phyloP scores from a whole-genome alignment of 768 basidiomycete genomes.

The Mrakia blollopis region DNA sequence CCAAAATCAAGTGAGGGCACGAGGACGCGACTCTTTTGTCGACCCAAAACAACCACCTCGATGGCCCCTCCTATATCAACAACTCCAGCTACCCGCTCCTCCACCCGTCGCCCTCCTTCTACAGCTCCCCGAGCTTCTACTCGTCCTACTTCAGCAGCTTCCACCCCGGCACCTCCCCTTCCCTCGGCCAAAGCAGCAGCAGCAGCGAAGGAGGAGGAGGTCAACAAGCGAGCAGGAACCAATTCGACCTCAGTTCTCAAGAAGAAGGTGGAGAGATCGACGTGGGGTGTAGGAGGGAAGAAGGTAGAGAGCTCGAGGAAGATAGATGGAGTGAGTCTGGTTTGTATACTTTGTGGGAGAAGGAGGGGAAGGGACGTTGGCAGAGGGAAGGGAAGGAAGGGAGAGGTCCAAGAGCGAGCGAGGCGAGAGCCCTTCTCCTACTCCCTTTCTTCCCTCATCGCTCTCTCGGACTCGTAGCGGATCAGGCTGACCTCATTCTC shows the following conservation, averaged over 20 bases:
- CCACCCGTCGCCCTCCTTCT: conserved; percentile 1
- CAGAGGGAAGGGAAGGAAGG: neutral
- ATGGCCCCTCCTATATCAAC: neutral
- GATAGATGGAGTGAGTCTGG: conserved; percentile 9
- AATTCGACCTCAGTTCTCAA: neutral
- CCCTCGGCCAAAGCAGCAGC: neutral
- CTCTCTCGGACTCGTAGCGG: neutral
- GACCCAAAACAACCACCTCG: neutral
- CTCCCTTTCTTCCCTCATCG: neutral
- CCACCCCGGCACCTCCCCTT: neutral
- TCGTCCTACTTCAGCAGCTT: neutral
- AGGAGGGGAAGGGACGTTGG: too few species aligned
- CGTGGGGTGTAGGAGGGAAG: conserved; percentile 1
- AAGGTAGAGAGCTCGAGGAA: conserved; percentile 9
- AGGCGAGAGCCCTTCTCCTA: too few species aligned
- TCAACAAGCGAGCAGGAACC: neutral
- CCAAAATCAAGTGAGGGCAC: too few species aligned
- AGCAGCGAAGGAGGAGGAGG: neutral
- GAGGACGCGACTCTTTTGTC: too few species aligned
- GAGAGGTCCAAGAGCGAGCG: neutral
- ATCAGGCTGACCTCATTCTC: neutral
- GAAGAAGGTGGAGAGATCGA: neutral
- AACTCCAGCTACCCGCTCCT: conserved; percentile 12
- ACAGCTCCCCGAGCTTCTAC: neutral
- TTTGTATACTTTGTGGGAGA: too few species aligned